Conservation (phyloP, 2,329 filamentous ascomycete species). For the Penicillium sp. region DNA sequence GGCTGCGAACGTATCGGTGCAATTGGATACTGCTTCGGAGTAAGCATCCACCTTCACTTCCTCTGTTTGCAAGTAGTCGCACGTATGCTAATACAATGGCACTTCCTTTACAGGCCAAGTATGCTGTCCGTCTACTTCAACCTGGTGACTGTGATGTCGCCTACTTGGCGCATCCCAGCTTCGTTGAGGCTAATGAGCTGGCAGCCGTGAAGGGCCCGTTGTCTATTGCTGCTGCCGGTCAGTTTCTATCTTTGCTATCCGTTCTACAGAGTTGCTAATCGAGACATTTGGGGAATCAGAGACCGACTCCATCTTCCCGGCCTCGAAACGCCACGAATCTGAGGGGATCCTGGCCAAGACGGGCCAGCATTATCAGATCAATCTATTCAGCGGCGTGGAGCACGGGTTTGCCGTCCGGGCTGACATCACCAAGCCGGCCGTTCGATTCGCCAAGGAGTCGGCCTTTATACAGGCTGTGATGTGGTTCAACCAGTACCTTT, state of each 20-base stretch:
- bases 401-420: conserved; percentile 70
- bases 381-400: conserved; percentile 60
- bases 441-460: conserved; percentile 67
- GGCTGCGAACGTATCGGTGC: conserved; percentile 17
- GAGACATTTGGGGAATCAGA: conserved; percentile 32
- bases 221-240: conserved; percentile 53
- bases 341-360: conserved; percentile 55
- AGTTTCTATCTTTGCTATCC: not conserved
- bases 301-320: conserved; percentile 59
- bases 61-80: not conserved
- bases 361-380: conserved; percentile 65
- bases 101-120: conserved; percentile 42
- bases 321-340: conserved; percentile 56
- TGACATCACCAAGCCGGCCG: conserved; percentile 52
- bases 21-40: conserved; percentile 22
- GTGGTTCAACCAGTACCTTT: conserved; percentile 51
- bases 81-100: not conserved
- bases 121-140: conserved; percentile 62
- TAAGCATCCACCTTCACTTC: not conserved
- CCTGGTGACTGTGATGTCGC: conserved; percentile 58
- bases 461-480: conserved; percentile 68
- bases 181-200: conserved; percentile 62
- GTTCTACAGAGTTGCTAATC: conserved; percentile 13
- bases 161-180: conserved; percentile 68
- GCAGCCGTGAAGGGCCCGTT: conserved; percentile 59